Conservation (phyloP, 2,329 filamentous ascomycete species). For the Thelonectria discophora region DNA sequence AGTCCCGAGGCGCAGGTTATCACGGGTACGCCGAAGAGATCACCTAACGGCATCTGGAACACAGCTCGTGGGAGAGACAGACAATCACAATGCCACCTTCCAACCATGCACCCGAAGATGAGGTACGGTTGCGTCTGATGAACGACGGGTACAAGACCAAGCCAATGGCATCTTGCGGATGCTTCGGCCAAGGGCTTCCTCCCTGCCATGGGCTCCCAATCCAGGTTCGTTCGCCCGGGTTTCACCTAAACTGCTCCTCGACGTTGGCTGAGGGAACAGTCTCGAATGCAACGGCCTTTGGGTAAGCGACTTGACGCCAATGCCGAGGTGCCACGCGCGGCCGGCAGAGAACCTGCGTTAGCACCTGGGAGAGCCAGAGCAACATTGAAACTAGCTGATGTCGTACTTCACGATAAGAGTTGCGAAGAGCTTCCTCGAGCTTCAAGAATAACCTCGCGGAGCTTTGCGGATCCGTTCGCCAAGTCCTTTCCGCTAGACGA, state of each 20-base stretch:
- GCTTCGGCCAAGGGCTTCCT: slow-evolving; percentile 28
- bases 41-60: slow-evolving; percentile 29
- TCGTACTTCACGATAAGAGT: background rate
- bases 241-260: slow-evolving; percentile 28
- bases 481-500: background rate
- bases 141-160: slow-evolving; percentile 15
- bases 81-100: slow-evolving; percentile 15
- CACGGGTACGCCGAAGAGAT: slow-evolving; percentile 11
- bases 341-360: background rate
- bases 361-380: background rate
- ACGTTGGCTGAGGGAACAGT: slow-evolving; percentile 25
- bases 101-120: slow-evolving; percentile 13
- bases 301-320: background rate
- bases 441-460: slow-evolving; percentile 26
- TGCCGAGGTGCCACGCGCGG: slow-evolving; percentile 5
- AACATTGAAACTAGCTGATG: background rate
- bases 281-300: slow-evolving; percentile 17
- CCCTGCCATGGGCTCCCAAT: slow-evolving; percentile 23
- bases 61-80: slow-evolving; percentile 20
- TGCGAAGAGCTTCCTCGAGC: background rate
- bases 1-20: slow-evolving; percentile 18
- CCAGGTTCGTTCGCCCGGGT: slow-evolving; percentile 14
- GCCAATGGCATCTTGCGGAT: slow-evolving; percentile 13
- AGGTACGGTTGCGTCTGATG: slow-evolving; percentile 24
- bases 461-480: slow-evolving; percentile 29